A percentile compares a stretch with the other conserved stretches of the same genome.
Conservation (phyloP, 805 yeast species). For the Scheffersomyces amazonensis region DNA sequence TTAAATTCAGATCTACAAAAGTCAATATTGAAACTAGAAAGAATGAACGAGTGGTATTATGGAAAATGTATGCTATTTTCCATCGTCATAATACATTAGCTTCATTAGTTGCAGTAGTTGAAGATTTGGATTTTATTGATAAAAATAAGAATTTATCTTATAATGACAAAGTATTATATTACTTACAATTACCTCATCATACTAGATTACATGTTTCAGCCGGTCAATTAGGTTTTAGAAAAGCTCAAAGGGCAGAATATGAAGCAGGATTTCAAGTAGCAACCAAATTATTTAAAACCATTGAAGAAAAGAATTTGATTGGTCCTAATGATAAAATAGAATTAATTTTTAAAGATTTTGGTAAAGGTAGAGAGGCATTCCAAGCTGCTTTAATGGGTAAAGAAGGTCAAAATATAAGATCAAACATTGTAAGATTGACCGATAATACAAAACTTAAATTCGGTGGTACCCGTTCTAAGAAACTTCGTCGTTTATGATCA, state of each 20-base stretch:
- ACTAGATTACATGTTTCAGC: conserved; percentile 67
- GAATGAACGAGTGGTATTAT: conserved; percentile 47
- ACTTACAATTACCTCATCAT: conserved; percentile 76
- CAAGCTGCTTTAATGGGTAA: conserved; percentile 80
- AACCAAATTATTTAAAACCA: conserved; percentile 65
- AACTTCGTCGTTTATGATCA: conserved; percentile 74
- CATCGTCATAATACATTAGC: conserved; percentile 80
- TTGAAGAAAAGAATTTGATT: conserved; percentile 59
- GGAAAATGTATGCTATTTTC: conserved; percentile 74
- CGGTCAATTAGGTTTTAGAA: conserved; percentile 86
- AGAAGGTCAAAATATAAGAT: conserved; percentile 73
- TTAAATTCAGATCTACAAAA: conserved; percentile 1
- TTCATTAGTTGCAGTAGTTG: conserved; percentile 69
- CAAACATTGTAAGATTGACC: conserved; percentile 64
- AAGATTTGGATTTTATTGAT: conserved; percentile 56
- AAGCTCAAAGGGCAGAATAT: conserved; percentile 85
- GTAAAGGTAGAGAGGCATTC: conserved; percentile 88
- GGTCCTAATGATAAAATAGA: conserved; percentile 62
- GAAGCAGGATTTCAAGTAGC: conserved; percentile 91
- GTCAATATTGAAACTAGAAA: not conserved
- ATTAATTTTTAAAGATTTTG: conserved; percentile 74
- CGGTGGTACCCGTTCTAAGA: conserved; percentile 90
- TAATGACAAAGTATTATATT: conserved; percentile 72
- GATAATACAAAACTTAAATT: conserved; percentile 82
- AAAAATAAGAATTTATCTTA: conserved; percentile 55